Conservation (phyloP, 2,329 filamentous ascomycete species). For the Hymenoscyphus salicellus region DNA sequence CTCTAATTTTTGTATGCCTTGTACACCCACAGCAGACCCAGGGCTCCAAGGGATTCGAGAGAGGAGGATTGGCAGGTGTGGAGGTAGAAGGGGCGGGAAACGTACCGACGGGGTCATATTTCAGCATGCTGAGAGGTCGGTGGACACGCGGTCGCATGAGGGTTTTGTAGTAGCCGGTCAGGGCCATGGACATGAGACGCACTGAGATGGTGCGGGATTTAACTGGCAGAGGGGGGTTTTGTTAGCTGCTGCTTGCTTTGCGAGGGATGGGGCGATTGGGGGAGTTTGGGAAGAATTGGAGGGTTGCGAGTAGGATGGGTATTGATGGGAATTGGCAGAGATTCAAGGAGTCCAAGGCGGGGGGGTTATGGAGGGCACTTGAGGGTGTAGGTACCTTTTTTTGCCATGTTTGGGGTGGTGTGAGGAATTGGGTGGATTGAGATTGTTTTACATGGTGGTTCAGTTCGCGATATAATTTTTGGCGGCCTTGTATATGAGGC, state of each 20-base stretch:
- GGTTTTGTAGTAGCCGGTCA: conserved; percentile 97
- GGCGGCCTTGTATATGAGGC: background rate
- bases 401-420: conserved; percentile 19
- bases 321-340: too few species aligned
- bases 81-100: conserved; percentile 1
- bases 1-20: too few species aligned
- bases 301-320: too few species aligned
- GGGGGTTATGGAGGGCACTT: background rate
- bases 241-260: conserved; percentile 1
- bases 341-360: background rate
- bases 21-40: background rate
- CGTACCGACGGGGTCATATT: conserved; percentile 92
- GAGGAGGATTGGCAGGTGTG: background rate
- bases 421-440: conserved; percentile 6
- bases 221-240: conserved; percentile 18
- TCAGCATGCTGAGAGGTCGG: conserved; percentile 90
- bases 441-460: background rate
- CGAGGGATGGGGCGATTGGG: background rate
- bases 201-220: conserved; percentile 93
- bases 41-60: background rate
- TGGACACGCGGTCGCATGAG: conserved; percentile 77
- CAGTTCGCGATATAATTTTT: background rate
- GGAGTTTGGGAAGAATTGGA: background rate
- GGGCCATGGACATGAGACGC: conserved; percentile 94
- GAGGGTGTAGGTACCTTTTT: conserved; percentile 17